Conservation (phyloP, 345 rosid species). For the Heritiera littoralis region DNA sequence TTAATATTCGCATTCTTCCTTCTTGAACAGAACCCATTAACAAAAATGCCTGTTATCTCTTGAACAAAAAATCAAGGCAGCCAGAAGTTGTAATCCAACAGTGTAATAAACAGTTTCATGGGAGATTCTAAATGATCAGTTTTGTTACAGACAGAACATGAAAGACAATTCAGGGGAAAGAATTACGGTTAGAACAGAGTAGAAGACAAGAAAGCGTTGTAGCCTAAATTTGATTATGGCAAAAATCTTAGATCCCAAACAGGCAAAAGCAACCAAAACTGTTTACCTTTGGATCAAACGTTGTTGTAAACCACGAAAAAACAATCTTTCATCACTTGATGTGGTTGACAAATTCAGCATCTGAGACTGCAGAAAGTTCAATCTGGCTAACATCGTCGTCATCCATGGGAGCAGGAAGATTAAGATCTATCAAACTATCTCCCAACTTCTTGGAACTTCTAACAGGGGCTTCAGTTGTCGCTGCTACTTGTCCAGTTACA, state of each 20-base stretch:
- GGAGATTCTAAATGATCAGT: conserved; percentile 26
- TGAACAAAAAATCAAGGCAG: not conserved
- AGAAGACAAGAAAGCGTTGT: conserved; percentile 3
- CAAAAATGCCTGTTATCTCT: not conserved
- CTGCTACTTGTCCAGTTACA: conserved; percentile 36
- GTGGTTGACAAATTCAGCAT: conserved; percentile 51
- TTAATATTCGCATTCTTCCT: no score
- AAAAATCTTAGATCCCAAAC: conserved; percentile 47
- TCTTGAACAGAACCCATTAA: not conserved
- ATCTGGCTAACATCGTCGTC: conserved; percentile 63
- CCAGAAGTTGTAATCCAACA: conserved; percentile 15
- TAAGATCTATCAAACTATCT: conserved; percentile 69
- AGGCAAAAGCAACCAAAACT: conserved; percentile 40
- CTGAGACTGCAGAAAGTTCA: conserved; percentile 71
- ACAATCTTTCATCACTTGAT: conserved; percentile 33
- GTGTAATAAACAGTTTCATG: conserved; percentile 7
- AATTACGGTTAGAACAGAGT: conserved; percentile 48
- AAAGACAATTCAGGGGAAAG: conserved; percentile 27
- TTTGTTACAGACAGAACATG: conserved; percentile 37
- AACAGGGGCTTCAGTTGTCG: conserved; percentile 27
- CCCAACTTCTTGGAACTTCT: conserved; percentile 31
- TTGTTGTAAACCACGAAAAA: conserved; percentile 22
- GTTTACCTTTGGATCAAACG: conserved; percentile 42
- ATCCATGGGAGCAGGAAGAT: conserved; percentile 81
- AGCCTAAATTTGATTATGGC: conserved; percentile 31